Base-by-base conservation (phyloP, 257 asterid genomes). In the Misopates orontium region DNA sequence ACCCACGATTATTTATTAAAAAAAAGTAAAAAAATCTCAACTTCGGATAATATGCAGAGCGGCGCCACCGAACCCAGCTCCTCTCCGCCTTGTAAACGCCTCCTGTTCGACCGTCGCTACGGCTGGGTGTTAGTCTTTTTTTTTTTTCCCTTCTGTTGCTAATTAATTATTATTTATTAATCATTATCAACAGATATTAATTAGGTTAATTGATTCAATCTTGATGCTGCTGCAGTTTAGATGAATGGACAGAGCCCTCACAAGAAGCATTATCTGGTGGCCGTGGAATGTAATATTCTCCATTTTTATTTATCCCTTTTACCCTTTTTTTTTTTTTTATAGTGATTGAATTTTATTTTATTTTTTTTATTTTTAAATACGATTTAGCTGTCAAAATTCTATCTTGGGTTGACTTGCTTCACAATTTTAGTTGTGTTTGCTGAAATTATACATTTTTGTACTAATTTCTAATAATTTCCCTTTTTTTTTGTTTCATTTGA, bases 91-190 rank as follows among this genome's bases (percentile, higher is more conserved):
- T 39, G 71, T 50, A 87, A 82, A 69, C 80, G 84, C 64, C 84
- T 87, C 68, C 32, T 82, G 36, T 87, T 87, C 78, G 95, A 87
- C 74, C 89, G 87, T 24, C 91, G 95, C 40, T 87, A 87, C 73
- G 95, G 95, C 19, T 87, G 88, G 91, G 81, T 87, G 95, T 28
- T 87, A 73, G 86, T 68, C 1, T 23, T 42, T 60, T 32, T 10
- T 52, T 58, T 20, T 12, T 60, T 36, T 36, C 8, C 11, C 8
- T 4, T 36, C 42, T 36, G 42, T 3, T n/a, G 8, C 8, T 36
- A 3, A 36, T 36, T 5, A 5, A 36, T 28, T 28, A 28, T 28
- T 28, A 28, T 28, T n/a, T n/a, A n/a, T n/a, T n/a, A n/a, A 28
- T 28, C 4, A 28, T 28, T 28, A 28, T 3, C 36, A 2, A 7